Conservation (phyloP, 495 filamentous ascomycete species). For the Xylaria venustula region DNA sequence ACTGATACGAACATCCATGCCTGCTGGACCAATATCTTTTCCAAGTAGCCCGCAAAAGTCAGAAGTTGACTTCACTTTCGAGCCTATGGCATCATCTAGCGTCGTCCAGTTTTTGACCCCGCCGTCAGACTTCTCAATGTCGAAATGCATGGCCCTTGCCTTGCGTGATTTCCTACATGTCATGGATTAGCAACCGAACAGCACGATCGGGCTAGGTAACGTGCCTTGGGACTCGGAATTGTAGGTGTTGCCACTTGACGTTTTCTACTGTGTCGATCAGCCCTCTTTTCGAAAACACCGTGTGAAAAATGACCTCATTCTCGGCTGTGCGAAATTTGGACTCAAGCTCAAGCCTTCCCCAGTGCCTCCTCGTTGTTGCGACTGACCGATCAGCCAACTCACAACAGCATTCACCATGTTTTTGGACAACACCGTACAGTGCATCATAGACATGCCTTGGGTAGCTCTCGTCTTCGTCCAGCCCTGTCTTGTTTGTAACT, state of each 20-base stretch:
- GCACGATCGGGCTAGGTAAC: not conserved
- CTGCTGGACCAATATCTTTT: not conserved
- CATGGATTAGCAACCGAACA: not conserved
- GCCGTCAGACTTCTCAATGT: not conserved
- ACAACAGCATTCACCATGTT: not conserved
- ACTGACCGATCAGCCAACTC: not conserved
- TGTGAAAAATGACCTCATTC: not conserved
- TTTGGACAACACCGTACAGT: not conserved
- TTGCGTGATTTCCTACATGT: not conserved
- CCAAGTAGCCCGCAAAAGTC: not conserved
- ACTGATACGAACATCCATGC: not conserved
- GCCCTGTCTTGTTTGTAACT: not conserved
- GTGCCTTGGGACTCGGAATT: not conserved
- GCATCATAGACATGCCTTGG: not conserved
- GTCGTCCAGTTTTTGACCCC: not conserved
- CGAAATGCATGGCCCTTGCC: not conserved
- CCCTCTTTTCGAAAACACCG: not conserved
- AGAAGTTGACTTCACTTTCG: not conserved
- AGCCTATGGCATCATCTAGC: not conserved
- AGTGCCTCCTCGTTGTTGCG: not conserved
- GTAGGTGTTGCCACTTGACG: not conserved
- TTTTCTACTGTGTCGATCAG: not conserved
- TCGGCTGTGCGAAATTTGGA: not conserved
- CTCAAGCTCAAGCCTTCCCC: not conserved
- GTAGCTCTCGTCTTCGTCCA: not conserved